Evolutionary conservation across 1,284 basidiomycete species (phyloP), one percentile per base, ranked within the genome.

Genomic region (Microbotryum silenes-acaulis): DNA sequence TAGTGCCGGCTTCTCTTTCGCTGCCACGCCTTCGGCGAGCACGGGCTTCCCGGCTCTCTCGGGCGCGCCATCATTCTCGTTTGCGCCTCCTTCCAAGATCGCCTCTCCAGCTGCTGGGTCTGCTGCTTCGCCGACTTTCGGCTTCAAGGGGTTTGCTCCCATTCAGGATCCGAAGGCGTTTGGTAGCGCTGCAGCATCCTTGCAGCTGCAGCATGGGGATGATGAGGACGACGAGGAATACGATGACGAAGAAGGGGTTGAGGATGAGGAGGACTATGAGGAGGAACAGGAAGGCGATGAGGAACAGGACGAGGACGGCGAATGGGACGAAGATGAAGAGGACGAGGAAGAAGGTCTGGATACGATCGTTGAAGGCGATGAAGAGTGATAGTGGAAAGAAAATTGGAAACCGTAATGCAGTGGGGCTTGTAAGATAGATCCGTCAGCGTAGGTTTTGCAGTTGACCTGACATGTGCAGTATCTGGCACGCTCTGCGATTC

Each of bases 311-410:
- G 37, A 42, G 10, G 37, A 42, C 12, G 37, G 37, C 6, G 37
- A 42, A 6, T 42, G 37, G 37, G 37, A 42, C 16, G 14, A 42
- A 42, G 53, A 23, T 20, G 53, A 54, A 37, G 53, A 54, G 16
- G 33, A 33, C 16, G 10, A 29, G 31, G 63, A 62, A 29, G 62
- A 59, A 47, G 61, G 61, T n/a, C 20, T 63, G 12, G 61, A 63
- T 12, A 59, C 61, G 29, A 63, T 63, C 46, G n/a, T 21, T 2
- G 59, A 64, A 53, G 44, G 25, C 12, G 53, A 54, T 4, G 56
- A 64, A 21, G 62, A 64, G 50, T 31, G 57, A 60, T 25, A 56
- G 23, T 1, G 54, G 16, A 42, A 42, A 42, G 37, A 3, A 42
- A 18, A 42, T 10, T 6, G 6, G 16, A 18, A 42, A 42, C 6